These are phyloP conservation scores for Urochloa ruziziensis DNA, from an alignment of 176 grass and related monocot genomes.

Conservation along the genomic window DNA sequence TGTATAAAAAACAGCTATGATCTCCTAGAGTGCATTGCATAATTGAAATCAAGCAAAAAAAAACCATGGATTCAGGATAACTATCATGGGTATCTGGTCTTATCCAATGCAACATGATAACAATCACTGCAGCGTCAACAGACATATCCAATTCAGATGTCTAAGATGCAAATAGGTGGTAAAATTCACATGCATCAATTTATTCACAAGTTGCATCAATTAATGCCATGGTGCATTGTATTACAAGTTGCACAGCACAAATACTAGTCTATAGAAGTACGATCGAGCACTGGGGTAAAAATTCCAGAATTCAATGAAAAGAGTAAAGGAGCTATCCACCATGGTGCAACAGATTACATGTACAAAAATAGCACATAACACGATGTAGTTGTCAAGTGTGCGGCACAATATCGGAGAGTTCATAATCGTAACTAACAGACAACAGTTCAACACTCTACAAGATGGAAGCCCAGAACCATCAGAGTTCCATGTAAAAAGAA, in stretches of 20 bases:
- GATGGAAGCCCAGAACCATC: neutral
- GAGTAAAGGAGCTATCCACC: neutral
- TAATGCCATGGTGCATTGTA: neutral
- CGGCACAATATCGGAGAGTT: no score
- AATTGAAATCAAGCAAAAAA: neutral
- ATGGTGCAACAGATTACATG: neutral
- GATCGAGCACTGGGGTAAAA: neutral
- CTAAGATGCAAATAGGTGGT: constrained; percentile 6
- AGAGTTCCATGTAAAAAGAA: constrained; percentile 30
- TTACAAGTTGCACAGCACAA: neutral
- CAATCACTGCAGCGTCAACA: constrained; percentile 7
- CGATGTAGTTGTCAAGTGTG: neutral
- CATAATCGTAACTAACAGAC: neutral
- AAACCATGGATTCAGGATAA: constrained; percentile 3
- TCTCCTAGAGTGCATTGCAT: neutral
- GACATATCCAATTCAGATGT: constrained; percentile 33
- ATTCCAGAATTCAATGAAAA: neutral
- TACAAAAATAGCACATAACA: neutral
- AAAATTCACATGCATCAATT: constrained; percentile 1
- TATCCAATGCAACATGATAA: constrained; percentile 34
- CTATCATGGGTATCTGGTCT: constrained; percentile 24
- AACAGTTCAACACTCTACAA: neutral
- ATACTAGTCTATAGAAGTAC: neutral
- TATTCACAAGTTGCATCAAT: neutral
- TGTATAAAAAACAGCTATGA: neutral